A percentile compares a stretch with the other conserved stretches of the same genome.
Conservation (phyloP, 2,329 filamentous ascomycete species). For the Penicillium sp. region DNA sequence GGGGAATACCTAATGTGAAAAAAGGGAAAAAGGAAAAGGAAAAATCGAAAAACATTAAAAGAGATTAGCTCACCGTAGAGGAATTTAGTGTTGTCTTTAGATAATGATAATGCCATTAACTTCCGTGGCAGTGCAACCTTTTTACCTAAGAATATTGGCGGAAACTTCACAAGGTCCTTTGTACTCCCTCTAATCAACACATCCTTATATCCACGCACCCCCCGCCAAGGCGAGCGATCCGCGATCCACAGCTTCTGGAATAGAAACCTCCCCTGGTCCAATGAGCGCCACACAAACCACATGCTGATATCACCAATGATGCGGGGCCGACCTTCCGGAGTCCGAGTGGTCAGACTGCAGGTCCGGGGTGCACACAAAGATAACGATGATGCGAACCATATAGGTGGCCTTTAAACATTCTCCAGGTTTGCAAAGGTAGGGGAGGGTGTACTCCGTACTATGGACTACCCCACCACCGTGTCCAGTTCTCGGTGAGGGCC, state of each 20-base stretch:
- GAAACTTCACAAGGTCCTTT: too few species aligned
- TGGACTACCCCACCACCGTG: slow-evolving; percentile 1
- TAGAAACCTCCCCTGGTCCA: slow-evolving; percentile 10
- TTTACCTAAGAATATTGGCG: not conserved
- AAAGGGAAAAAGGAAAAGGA: not conserved
- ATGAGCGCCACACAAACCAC: slow-evolving; percentile 6
- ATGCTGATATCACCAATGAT: slow-evolving; percentile 23
- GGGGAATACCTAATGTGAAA: not conserved
- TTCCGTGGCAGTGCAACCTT: not conserved
- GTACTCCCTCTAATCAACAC: not conserved
- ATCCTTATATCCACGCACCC: not conserved
- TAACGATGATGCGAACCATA: not conserved
- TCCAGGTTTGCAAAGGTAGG: not conserved
- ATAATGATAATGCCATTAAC: not conserved
- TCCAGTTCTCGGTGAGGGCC: slow-evolving; percentile 23
- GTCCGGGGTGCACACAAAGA: not conserved
- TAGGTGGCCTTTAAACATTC: not conserved
- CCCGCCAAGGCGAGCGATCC: slow-evolving; percentile 24
- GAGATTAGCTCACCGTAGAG: not conserved
- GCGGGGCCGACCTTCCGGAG: slow-evolving; percentile 20
- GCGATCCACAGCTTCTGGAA: slow-evolving; percentile 30
- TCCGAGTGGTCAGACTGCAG: slow-evolving; percentile 1
- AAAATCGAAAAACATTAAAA: not conserved
- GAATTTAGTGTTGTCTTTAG: not conserved
- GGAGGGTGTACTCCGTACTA: not conserved